Base-by-base conservation (phyloP, 2,329 filamentous ascomycete genomes). In the Fusarium hainanense region DNA sequence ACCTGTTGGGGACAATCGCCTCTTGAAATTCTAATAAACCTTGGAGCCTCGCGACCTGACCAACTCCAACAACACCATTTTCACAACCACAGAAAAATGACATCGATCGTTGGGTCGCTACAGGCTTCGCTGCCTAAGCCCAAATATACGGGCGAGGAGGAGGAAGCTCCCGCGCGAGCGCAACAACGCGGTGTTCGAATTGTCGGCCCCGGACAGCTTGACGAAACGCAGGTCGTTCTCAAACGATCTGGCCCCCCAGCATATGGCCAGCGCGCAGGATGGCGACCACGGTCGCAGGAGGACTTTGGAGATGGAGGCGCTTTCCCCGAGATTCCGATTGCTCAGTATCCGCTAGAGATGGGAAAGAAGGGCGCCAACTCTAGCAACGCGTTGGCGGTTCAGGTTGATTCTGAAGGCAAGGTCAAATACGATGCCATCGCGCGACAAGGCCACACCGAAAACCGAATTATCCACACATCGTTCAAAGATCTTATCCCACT, bases 401-500 rank as follows among this genome's bases (percentile, higher is more conserved):
- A 97, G 78, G 94, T 98, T 37, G 94, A 98, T 77, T 89, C 87
- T 1, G 92, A 97, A 71, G 96, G 96, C 46, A 97, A 97, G 78
- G 92, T 98, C 68, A 97, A 97, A 81, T 99, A 98, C 83, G 94
- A 97, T 79, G 94, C 94, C 56, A 97, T 99, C 76, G 95, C 95
- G 54, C 88, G 91, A 75, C 92, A 95, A 77, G 96, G 96, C 16
- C 96, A 99, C 79, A 87, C 87, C 77, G 93, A 94, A 21, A 89
- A 89, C 64, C 88, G 94, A 51, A 92, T 98, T 69, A 90, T 99
- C 13, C 96, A 99, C 80, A 91, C 96, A 21, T 97, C 93, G 11
- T 99, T 99, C 84, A 98, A 97, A 79, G 96, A 98, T 75, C 84
- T 99, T 52, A 99, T 99, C 67, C 96, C 96, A 9, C 85, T 99